A percentile compares a stretch with the other conserved stretches of the same genome.
Conservation (phyloP, 345 rosid genomes). For the Syzygium aromaticum region DNA sequence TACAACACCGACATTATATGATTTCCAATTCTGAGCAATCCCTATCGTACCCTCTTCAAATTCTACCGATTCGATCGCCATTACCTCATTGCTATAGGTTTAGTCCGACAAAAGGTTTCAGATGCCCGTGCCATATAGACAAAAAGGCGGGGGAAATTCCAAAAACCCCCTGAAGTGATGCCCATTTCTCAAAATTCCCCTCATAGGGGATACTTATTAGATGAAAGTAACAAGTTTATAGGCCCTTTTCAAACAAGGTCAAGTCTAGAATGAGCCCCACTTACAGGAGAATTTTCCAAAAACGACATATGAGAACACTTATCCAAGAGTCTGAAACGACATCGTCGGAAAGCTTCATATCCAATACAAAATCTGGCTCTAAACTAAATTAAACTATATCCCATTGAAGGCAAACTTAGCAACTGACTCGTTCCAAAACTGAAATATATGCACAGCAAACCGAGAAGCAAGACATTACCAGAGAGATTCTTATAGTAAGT, state of each 20-base stretch:
- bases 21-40: background rate
- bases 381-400: background rate
- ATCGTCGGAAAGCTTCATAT: background rate
- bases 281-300: background rate
- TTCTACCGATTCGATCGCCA: background rate
- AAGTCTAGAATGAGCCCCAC: background rate
- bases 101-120: background rate
- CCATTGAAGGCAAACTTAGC: background rate
- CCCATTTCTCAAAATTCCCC: background rate
- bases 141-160: too few species aligned
- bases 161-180: background rate
- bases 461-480: background rate
- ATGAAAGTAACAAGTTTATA: background rate
- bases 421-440: background rate
- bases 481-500: background rate
- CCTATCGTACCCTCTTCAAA: background rate
- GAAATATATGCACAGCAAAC: background rate
- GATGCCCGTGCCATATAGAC: too few species aligned
- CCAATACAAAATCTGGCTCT: background rate
- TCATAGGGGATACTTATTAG: background rate
- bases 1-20: background rate
- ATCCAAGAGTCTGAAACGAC: background rate
- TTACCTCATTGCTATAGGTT: background rate
- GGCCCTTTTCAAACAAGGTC: background rate
- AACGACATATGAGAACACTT: background rate